These are phyloP conservation scores for Boletus subcaerulescens DNA, from an alignment of 768 basidiomycete genomes.

Conservation along the genomic window DNA sequence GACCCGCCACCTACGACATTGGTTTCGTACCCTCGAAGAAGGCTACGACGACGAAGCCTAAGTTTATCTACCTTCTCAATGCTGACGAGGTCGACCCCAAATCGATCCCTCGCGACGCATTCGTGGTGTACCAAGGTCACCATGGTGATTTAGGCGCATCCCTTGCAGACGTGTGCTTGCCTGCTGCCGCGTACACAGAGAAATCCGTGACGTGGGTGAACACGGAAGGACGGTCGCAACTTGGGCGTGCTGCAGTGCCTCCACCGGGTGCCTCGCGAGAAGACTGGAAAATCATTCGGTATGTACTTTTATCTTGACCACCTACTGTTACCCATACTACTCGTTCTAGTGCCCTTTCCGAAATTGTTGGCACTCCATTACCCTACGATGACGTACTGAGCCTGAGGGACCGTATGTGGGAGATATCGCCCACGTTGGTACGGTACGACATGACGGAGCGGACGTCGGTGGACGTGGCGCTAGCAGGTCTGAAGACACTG, in stretches of 20 bases:
- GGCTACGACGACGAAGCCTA: conserved; percentile 74
- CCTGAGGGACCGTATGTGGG: conserved; percentile 94
- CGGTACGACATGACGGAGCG: conserved; percentile 80
- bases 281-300: conserved; percentile 98
- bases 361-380: conserved; percentile 73
- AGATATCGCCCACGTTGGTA: conserved; percentile 86
- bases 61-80: conserved; percentile 95
- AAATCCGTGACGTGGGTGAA: conserved; percentile 92
- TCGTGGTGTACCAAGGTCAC: conserved; percentile 98
- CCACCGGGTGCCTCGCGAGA: conserved; percentile 95
- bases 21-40: conserved; percentile 87
- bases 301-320: conserved; percentile 16
- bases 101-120: conserved; percentile 86
- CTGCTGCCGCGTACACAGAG: conserved; percentile 93
- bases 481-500: conserved; percentile 64
- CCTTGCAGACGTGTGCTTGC: conserved; percentile 94
- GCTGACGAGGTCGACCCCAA: conserved; percentile 91
- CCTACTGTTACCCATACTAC: background rate
- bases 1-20: conserved; percentile 91
- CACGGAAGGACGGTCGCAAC: conserved; percentile 90
- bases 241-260: conserved; percentile 87
- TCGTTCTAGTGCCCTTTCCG: conserved; percentile 72
- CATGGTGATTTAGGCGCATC: conserved; percentile 97
- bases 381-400: conserved; percentile 87
- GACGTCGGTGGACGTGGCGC: conserved; percentile 69